Evolutionary conservation across 208 protist genomes (phyloP), one percentile per base, ranked within the genome.

Genomic region (Leishmania major): DNA sequence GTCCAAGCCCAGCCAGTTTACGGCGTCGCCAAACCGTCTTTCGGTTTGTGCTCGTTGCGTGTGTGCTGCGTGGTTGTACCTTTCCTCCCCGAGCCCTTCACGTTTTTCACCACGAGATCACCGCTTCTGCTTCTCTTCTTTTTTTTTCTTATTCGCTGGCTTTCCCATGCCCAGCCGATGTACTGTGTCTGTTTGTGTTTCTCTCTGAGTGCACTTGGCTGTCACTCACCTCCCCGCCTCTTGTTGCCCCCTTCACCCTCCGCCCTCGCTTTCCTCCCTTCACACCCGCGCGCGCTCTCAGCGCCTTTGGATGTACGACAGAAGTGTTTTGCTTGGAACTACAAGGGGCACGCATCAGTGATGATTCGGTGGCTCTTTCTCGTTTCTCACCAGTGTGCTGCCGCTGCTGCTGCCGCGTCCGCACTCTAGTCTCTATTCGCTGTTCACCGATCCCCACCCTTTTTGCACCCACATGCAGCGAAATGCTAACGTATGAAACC

Each of bases 291-390:
- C 19, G 22, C 47, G 25, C 45, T 78, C 37, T 43, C 47, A 40
- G 11, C 47, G 49, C 70, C 35, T 31, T 31, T 80, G 45, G 10
- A 55, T 81, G 35, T 19, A 70, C 51, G 28, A 47, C 22, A 13
- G n/a, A 31, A 31, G n/a, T 66, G 17, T 77, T 69, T 47, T 82
- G 3, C 60, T 22, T 85, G 57, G 31, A 62, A 67, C 71, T 81
- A 53, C 31, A 35, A 53, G 43, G 5, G 31, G 37, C 40, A 53
- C 47, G 19, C 37, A 40, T 40, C 15, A 31, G 43, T 77, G 55
- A 77, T n/a, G 22, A 10, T 1, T 47, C 35, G 53, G 37, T 53
- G 5, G 3, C 17, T 51, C 25, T 51, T 55, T 53, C 47, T 15
- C 19, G 35, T 22, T 45, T 37, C 7, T 53, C 70, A 40, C 35